phyloP scores from a whole-genome alignment of 2,329 filamentous ascomycete genomes.

The Purpureocillium lavendulum region DNA sequence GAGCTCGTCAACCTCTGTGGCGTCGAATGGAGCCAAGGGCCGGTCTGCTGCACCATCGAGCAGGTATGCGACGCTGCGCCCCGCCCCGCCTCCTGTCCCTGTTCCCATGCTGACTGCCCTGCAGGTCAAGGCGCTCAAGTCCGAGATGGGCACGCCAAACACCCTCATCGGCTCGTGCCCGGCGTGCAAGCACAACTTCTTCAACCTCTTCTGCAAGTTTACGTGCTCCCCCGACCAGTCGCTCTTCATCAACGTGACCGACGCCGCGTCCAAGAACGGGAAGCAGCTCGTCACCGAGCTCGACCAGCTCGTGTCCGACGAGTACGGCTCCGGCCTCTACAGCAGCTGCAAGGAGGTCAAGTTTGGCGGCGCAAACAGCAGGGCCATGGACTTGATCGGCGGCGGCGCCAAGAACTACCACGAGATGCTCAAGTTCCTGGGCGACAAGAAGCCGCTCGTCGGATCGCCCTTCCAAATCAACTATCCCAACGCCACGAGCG shows the following conservation, averaged over 20 bases:
- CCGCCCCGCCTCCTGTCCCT: background rate
- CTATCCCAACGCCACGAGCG: conserved; percentile 58
- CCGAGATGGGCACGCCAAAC: conserved; percentile 79
- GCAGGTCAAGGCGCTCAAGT: conserved; percentile 70
- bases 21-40: conserved; percentile 71
- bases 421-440: conserved; percentile 82
- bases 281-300: conserved; percentile 73
- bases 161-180: conserved; percentile 88
- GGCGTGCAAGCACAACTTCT: conserved; percentile 97
- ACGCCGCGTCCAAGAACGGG: conserved; percentile 52
- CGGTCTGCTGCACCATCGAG: conserved; percentile 75
- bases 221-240: conserved; percentile 97
- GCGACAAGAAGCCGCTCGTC: conserved; percentile 72
- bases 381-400: conserved; percentile 92
- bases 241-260: conserved; percentile 86
- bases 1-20: conserved; percentile 83
- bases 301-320: conserved; percentile 77
- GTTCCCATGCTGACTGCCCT: background rate
- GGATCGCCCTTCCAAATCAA: conserved; percentile 99
- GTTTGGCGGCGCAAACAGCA: conserved; percentile 87
- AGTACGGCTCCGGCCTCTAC: conserved; percentile 83
- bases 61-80: conserved; percentile 45
- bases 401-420: conserved; percentile 88
- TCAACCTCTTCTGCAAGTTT: conserved; percentile 95
- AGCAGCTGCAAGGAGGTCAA: conserved; percentile 99